Evolutionary conservation across 345 rosid genomes (phyloP), one percentile per base, ranked within the genome.

Genomic region (Turnera subulata): DNA sequence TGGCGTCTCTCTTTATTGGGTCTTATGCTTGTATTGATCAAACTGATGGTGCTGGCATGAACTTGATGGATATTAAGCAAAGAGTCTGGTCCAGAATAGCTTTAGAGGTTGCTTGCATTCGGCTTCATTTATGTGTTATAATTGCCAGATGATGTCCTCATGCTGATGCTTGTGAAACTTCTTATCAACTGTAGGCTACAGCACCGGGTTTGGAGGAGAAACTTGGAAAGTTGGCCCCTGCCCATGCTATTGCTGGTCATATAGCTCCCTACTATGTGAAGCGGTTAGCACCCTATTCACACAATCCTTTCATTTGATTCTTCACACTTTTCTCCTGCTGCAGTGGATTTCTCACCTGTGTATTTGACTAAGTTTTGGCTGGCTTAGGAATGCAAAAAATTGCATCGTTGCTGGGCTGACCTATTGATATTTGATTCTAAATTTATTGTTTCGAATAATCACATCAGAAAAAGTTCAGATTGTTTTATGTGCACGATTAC

Each of bases 31-130:
- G 76, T 23, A 88, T 91, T 64, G 96, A 88, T 68, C 76, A 83
- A 57, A 85, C 95, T 40, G 98, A 91, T 76, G 98, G 78, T 56
- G 91, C 96, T 16, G 98, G 98, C 62, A 91, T 91, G 98, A 91
- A 91, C 68, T 80, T 91, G 80, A 88, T 91, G 98, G 90, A 91
- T 72, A 80, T 88, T 38, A 80, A 76, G 72, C 72, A 60, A 44
- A 80, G 81, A 43, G 74, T 44, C 45, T 91, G 98, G 98, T 82
- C 84, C 58, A 73, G 76, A 67, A 46, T 49, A 39, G 89, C 63
- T 42, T 70, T 86, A 61, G 80, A 91, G 94, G 97, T 86, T 55
- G 65, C 74, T 63, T 52, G n/a, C n/a, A n/a, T 10, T 60, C 46
- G 20, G n/a, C 1, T 7, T 24, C 39, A 11, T 6, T 5, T 54